These are phyloP conservation scores for Aspergillus mulundensis DNA, from an alignment of 495 filamentous ascomycete genomes.

Conservation along the genomic window DNA sequence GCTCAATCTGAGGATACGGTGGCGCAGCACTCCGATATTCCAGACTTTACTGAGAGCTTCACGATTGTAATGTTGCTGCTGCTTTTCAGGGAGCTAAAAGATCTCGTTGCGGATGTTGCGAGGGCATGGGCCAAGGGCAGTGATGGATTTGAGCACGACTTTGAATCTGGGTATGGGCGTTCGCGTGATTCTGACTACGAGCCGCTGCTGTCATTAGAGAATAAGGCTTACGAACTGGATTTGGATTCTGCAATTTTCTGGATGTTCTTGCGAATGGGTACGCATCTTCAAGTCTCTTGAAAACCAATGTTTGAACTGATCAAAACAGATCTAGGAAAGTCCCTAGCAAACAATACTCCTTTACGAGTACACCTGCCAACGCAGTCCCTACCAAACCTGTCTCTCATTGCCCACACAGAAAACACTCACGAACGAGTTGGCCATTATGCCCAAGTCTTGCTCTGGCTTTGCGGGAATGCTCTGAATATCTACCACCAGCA, in stretches of 20 bases:
- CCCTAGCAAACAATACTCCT: conserved; percentile 25
- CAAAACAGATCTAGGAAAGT: conserved; percentile 24
- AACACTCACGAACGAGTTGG: conserved; percentile 23
- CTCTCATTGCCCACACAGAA: conserved; percentile 16
- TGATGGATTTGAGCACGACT: neutral
- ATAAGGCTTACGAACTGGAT: conserved; percentile 15
- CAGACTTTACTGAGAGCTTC: neutral
- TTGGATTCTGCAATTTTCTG: conserved; percentile 32
- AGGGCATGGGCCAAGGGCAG: conserved; percentile 15
- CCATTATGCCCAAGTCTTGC: conserved; percentile 24
- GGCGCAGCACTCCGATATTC: neutral
- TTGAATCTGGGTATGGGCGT: neutral
- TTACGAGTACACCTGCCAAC: conserved; percentile 22
- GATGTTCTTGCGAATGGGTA: conserved; percentile 35
- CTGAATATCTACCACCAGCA: conserved; percentile 21
- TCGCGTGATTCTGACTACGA: neutral
- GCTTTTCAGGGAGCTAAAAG: conserved; percentile 11
- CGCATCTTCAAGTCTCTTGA: neutral
- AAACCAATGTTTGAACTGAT: neutral
- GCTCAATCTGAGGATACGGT: neutral
- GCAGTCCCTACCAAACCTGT: conserved; percentile 8
- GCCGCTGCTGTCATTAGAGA: conserved; percentile 13
- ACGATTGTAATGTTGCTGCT: conserved; percentile 17
- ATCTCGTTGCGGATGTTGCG: conserved; percentile 15
- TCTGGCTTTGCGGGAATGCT: conserved; percentile 31